phyloP scores from a whole-genome alignment of 805 yeast genomes.

The Candida coquimbonensis region DNA sequence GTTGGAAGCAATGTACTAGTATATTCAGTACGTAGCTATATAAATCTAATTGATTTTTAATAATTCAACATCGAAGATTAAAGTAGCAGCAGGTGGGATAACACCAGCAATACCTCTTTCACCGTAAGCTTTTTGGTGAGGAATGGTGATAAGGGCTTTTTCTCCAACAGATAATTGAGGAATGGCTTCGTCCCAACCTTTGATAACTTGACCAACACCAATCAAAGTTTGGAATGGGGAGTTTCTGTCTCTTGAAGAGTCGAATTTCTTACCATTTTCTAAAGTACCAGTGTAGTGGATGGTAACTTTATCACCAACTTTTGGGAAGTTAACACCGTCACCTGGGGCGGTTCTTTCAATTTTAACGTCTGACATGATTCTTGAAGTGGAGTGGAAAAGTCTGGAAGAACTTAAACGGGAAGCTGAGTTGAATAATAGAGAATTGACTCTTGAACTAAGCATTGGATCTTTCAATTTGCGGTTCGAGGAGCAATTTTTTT shows the following conservation, averaged over 20 bases:
- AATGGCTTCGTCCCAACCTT: conserved; percentile 95
- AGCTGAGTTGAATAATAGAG: not conserved
- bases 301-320: conserved; percentile 80
- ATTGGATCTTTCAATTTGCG: no score
- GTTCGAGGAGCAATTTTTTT: not conserved
- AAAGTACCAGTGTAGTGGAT: conserved; percentile 95
- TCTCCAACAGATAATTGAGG: conserved; percentile 91
- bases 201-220: conserved; percentile 95
- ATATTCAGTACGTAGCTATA: not conserved
- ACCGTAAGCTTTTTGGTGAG: conserved; percentile 92
- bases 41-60: conserved; percentile 32
- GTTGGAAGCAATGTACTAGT: no score
- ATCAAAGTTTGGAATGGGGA: conserved; percentile 90
- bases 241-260: conserved; percentile 91
- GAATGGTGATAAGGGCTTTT: conserved; percentile 86
- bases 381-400: conserved; percentile 13
- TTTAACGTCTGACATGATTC: conserved; percentile 24
- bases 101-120: conserved; percentile 93
- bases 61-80: conserved; percentile 79
- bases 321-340: conserved; percentile 84
- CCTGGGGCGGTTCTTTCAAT: conserved; percentile 33
- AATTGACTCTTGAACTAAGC: not conserved
- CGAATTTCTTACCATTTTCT: conserved; percentile 93
- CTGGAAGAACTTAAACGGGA: conserved; percentile 3
- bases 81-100: conserved; percentile 94